Conservation (phyloP, 164 flowering plant species). For the Dillenia suffruticosa region DNA sequence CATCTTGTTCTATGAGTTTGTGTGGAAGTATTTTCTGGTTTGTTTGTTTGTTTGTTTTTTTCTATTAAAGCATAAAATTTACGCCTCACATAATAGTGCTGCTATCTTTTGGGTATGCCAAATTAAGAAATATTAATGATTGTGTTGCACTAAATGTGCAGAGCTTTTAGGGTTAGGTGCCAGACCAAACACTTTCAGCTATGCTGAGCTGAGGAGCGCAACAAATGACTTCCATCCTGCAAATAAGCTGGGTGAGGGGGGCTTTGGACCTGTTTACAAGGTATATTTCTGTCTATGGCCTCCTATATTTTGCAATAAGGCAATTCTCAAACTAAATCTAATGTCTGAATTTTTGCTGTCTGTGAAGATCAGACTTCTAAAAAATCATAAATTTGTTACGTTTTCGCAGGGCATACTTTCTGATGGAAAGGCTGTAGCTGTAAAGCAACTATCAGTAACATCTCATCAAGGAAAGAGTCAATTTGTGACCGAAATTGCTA, state of each 20-base stretch:
- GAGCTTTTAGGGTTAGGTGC: background rate
- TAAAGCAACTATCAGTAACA: conserved; percentile 53
- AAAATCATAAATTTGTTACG: background rate
- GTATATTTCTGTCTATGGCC: conserved; percentile 9
- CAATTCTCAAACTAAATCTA: background rate
- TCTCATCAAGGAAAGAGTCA: conserved; percentile 54
- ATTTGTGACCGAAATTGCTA: conserved; percentile 49
- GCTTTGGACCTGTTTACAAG: conserved; percentile 36
- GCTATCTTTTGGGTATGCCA: too few species aligned
- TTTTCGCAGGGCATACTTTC: conserved; percentile 36
- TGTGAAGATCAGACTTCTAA: background rate
- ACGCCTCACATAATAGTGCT: too few species aligned
- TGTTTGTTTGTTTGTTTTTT: too few species aligned
- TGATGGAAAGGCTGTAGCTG: conserved; percentile 46
- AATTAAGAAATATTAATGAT: too few species aligned
- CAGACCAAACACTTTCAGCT: background rate
- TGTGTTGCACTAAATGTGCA: background rate
- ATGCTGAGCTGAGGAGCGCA: conserved; percentile 10
- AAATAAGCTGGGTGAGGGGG: conserved; percentile 23
- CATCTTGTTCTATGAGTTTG: too few species aligned
- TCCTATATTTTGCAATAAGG: background rate
- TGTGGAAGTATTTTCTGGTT: too few species aligned
- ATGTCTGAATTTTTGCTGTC: background rate
- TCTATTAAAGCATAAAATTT: too few species aligned
- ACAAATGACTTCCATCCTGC: conserved; percentile 9